phyloP scores from a whole-genome alignment of 768 basidiomycete species.

The Solioccasus polychromus region DNA sequence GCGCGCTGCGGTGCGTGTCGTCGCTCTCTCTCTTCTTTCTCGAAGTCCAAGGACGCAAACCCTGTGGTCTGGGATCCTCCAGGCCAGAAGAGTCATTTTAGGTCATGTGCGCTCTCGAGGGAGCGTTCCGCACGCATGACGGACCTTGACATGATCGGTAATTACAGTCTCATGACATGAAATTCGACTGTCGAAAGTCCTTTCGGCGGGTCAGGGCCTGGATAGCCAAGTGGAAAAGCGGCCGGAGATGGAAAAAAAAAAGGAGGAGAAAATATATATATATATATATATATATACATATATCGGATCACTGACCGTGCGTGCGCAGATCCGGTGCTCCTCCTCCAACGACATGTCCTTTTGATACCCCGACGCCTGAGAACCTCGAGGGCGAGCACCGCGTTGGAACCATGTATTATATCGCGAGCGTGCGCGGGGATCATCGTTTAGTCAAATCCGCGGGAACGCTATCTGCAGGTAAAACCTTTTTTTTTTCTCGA shows the following conservation, averaged over 20 bases:
- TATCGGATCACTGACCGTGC: slow-evolving; percentile 1
- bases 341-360: neutral
- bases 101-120: slow-evolving; percentile 16
- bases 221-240: slow-evolving; percentile 3
- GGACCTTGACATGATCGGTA: slow-evolving; percentile 16
- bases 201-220: slow-evolving; percentile 12
- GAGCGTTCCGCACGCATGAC: slow-evolving; percentile 3
- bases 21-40: slow-evolving; percentile 5
- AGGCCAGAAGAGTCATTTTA: slow-evolving; percentile 13
- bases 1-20: slow-evolving; percentile 12
- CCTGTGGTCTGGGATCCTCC: slow-evolving; percentile 21
- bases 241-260: slow-evolving; percentile 1
- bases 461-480: slow-evolving; percentile 17
- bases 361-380: slow-evolving; percentile 6
- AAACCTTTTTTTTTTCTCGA: slow-evolving; percentile 1
- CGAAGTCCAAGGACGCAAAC: slow-evolving; percentile 9
- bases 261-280: no score
- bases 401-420: slow-evolving; percentile 7
- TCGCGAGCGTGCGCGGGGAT: slow-evolving; percentile 4
- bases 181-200: slow-evolving; percentile 21
- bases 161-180: slow-evolving; percentile 20
- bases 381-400: slow-evolving; percentile 5
- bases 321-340: slow-evolving; percentile 6
- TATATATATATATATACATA: no score
- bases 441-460: slow-evolving; percentile 17